Base-by-base conservation (phyloP, 306 rosid species). In the Calophaca sinica region DNA sequence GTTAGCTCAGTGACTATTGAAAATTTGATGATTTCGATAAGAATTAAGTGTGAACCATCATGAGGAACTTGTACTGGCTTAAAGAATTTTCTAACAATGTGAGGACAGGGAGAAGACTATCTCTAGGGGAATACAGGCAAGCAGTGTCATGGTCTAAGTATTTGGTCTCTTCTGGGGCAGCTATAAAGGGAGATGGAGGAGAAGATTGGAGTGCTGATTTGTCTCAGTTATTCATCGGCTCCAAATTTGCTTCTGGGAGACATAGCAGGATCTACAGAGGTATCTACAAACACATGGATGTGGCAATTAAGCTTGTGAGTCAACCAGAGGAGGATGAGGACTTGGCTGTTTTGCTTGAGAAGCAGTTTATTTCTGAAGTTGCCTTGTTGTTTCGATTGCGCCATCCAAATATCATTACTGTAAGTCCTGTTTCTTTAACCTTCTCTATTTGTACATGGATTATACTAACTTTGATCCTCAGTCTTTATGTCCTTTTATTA, bases 91-190 rank as follows among this genome's bases (percentile, higher is more conserved):
- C 94, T 14, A 84, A 80, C 85, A 81, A 85, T 83, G 89, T 86
- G 36, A 90, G 78, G 59, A 57, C 85, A 11, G 85, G 74, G 68
- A 83, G 91, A 83, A 89, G 84, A 77, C 90, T 90, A 1, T 96
- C 98, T 0, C 86, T 96, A 4, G 96, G 99, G 9, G 99, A 96
- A 77, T 96, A 96, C 84, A 86, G 71, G 61, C 60, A 93, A 66
- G 98, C 99, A 2, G 92, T 92, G 73, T 96, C 99, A 41, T 96
- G 99, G 99, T 96, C 99, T 5, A 96, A 90, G 87, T 96, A 96
- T 46, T 46, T 92, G 82, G 88, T 92, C 1, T 96, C 99, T 0
- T 88, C 98, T 0, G 99, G 99, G 3, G 99, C 96, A 4, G 93
- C 90, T 64, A 96, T 96, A 3, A 96, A 96, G 62, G 96, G 93